A percentile compares a stretch with the other conserved stretches of the same genome.
Conservation (phyloP, 495 filamentous ascomycete genomes). For the Pyronema omphalodes region DNA sequence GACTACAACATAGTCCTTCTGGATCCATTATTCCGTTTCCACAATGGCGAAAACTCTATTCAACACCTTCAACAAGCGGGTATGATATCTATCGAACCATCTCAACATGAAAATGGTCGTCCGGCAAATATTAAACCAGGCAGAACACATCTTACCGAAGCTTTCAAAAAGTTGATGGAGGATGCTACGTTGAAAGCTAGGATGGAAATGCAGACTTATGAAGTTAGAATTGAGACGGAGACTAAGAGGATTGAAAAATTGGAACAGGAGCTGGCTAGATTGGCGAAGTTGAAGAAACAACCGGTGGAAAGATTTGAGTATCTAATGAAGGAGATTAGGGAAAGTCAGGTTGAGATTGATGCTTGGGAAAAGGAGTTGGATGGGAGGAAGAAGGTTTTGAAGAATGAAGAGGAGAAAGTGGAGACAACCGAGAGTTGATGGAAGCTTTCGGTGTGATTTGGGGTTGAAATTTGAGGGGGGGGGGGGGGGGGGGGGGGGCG, state of each 20-base stretch:
- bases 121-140: constrained; percentile 59
- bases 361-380: constrained; percentile 54
- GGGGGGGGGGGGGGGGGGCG: no score
- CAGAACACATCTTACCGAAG: constrained; percentile 69
- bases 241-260: constrained; percentile 54
- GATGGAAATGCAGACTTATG: constrained; percentile 56
- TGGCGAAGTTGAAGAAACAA: constrained; percentile 49
- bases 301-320: constrained; percentile 43
- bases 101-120: constrained; percentile 50
- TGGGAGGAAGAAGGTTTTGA: background rate
- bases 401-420: background rate
- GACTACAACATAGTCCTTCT: constrained; percentile 63
- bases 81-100: constrained; percentile 58
- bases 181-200: constrained; percentile 53
- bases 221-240: constrained; percentile 52
- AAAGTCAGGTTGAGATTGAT: constrained; percentile 55
- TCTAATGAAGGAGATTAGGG: constrained; percentile 52
- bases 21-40: constrained; percentile 49
- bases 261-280: constrained; percentile 54
- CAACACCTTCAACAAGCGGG: constrained; percentile 71
- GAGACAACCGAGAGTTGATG: background rate
- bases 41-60: constrained; percentile 48
- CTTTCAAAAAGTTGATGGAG: constrained; percentile 49
- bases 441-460: background rate
- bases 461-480: no score